phyloP scores from a whole-genome alignment of 805 yeast species.

The Yarrowia sp. region DNA sequence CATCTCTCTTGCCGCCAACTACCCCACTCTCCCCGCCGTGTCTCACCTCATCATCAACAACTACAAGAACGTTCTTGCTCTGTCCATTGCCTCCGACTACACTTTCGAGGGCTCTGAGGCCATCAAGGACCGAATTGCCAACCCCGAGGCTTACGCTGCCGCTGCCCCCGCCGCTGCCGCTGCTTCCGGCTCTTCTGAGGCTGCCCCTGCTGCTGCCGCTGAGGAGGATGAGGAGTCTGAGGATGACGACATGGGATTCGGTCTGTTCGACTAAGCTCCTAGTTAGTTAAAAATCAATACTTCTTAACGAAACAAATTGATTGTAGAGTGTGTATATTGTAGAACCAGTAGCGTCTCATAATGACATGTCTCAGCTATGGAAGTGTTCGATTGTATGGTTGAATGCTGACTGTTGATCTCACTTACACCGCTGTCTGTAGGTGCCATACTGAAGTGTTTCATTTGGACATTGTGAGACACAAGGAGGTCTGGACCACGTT shows the following conservation, averaged over 20 bases:
- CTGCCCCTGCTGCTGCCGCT: slow-evolving; percentile 73
- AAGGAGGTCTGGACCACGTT: no score
- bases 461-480: no score
- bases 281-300: slow-evolving; percentile 8
- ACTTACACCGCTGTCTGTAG: no score
- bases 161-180: slow-evolving; percentile 98
- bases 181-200: slow-evolving; percentile 64
- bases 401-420: no score
- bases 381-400: no score
- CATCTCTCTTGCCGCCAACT: slow-evolving; percentile 95
- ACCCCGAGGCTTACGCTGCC: slow-evolving; percentile 99
- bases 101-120: slow-evolving; percentile 99
- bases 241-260: slow-evolving; percentile 87
- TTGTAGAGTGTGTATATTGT: no score
- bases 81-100: slow-evolving; percentile 98
- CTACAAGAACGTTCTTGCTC: slow-evolving; percentile 98
- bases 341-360: no score
- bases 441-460: no score
- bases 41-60: slow-evolving; percentile 98
- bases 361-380: no score
- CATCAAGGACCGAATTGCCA: slow-evolving; percentile 98
- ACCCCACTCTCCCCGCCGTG: slow-evolving; percentile 99
- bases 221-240: slow-evolving; percentile 73
- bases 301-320: not conserved
- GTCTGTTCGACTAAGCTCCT: slow-evolving; percentile 87